Percentiles rank a stretch among this genome's conserved stretches.
These are phyloP conservation scores for Antitrichia curtipendula DNA, from an alignment of 225 moss, liverwort and hornwort species.

Conservation along the genomic window DNA sequence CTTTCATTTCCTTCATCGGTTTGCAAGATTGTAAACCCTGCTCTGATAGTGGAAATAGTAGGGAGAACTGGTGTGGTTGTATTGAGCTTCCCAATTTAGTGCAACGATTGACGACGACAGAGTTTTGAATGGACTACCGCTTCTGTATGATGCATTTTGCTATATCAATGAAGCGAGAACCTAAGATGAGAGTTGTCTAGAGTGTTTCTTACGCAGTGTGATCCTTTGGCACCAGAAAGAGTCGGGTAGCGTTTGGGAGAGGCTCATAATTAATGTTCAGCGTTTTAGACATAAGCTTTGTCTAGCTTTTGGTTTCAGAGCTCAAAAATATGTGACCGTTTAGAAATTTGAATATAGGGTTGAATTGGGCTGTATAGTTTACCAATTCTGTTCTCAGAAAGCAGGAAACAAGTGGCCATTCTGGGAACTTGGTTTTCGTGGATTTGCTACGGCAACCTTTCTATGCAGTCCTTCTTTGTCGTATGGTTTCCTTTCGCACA, in stretches of 20 bases:
- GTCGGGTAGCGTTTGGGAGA: background rate
- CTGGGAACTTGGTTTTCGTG: background rate
- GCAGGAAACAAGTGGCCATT: background rate
- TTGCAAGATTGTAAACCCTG: background rate
- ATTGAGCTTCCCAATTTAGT: background rate
- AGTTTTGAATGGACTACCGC: background rate
- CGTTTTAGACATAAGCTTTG: background rate
- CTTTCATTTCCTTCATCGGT: background rate
- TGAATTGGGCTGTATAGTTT: background rate
- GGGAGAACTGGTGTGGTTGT: too few relatives aligned
- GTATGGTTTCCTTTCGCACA: background rate
- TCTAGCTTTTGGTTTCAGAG: background rate
- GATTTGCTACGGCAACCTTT: background rate
- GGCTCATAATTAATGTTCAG: background rate
- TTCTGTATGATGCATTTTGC: background rate
- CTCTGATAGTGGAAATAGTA: too few relatives aligned
- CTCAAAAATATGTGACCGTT: background rate
- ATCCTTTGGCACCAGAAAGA: background rate
- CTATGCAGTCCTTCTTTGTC: background rate
- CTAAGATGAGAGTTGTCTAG: background rate
- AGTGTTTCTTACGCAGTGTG: too few relatives aligned
- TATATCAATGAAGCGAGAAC: background rate
- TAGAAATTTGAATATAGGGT: background rate
- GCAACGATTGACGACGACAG: background rate
- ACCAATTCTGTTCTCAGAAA: background rate